Base-by-base conservation (phyloP, 257 asterid genomes). In the Datura wrightii region DNA sequence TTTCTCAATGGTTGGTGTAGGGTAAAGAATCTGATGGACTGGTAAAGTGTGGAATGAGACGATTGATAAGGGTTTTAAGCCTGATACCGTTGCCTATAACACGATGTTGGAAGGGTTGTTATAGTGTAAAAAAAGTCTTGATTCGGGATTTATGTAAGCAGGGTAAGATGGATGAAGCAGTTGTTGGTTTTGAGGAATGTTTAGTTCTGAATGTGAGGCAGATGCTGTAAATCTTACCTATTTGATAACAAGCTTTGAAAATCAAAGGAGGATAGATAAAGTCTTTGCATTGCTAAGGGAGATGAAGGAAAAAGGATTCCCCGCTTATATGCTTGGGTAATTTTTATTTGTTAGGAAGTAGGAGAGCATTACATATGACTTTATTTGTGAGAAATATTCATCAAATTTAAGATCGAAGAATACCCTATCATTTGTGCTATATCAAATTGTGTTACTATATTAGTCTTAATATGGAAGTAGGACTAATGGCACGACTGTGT, bases 1-100 rank as follows among this genome's bases (percentile, higher is more conserved):
- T 79, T 96, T 92, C 93, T 96, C 67, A 92, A 89, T 82, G 97
- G 97, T 79, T 96, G 97, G 97, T 96, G 97, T 84, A 86, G 82
- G 74, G 93, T 91, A 79, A 94, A 88, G 93, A 94, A 96, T 88
- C 85, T 95, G 89, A 84, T 91, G 88, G 98, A 93, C 95, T 5
- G 98, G 97, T 60, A 91, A 89, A 90, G 85, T 88, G 4, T 94
- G 99, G 99, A 95, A 95, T 89, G 80, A 31, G 88, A 93, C 94
- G 97, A 90, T 96, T 53, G 97, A 96, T 52, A 83, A 87, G 15
- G 97, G 98, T 6, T 86, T 94, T 83, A 91, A 91, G 85, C 99
- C 97, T 0, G 98, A 94, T 80, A 82, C 89, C 34, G 88, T 94
- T 83, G 94, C 98, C n/a, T 98, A 96, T 76, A 96, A 92, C 86